Percentiles rank a stretch among this genome's conserved stretches.
Conservation (phyloP, 169 alveolate species). For the Besnoitia besnoiti region DNA sequence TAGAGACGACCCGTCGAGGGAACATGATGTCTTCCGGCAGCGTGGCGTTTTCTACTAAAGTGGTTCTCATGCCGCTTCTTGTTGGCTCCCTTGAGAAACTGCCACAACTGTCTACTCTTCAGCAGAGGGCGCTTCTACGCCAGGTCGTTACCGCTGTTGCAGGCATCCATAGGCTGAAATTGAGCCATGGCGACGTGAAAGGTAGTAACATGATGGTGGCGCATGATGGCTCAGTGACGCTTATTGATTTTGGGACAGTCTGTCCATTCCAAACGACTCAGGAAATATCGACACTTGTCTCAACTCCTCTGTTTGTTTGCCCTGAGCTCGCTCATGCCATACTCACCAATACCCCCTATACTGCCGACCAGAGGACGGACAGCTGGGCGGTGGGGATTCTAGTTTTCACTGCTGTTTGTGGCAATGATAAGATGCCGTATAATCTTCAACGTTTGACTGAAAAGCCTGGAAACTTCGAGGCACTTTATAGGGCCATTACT, state of each 20-base stretch:
- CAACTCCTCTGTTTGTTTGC: too few relatives aligned
- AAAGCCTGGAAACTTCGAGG: neutral
- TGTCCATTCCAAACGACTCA: too few relatives aligned
- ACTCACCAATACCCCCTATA: too few relatives aligned
- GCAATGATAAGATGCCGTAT: neutral
- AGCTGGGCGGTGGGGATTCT: neutral
- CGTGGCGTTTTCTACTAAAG: neutral
- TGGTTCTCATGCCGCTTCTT: neutral
- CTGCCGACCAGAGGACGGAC: too few relatives aligned
- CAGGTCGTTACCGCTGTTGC: neutral
- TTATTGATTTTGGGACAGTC: neutral
- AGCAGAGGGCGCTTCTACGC: neutral
- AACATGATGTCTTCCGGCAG: too few relatives aligned
- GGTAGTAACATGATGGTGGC: neutral
- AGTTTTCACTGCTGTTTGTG: neutral
- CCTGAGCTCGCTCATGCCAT: neutral
- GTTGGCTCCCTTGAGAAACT: neutral
- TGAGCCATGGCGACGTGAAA: constrained; percentile 10
- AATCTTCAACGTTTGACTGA: too few relatives aligned
- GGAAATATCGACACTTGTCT: too few relatives aligned
- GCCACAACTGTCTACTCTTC: neutral
- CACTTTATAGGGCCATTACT: too few relatives aligned
- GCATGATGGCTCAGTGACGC: neutral
- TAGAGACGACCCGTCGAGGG: too few relatives aligned
- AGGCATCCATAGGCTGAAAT: neutral